phyloP scores from a whole-genome alignment of 139 green algal species.

The Haematococcus sp. region DNA sequence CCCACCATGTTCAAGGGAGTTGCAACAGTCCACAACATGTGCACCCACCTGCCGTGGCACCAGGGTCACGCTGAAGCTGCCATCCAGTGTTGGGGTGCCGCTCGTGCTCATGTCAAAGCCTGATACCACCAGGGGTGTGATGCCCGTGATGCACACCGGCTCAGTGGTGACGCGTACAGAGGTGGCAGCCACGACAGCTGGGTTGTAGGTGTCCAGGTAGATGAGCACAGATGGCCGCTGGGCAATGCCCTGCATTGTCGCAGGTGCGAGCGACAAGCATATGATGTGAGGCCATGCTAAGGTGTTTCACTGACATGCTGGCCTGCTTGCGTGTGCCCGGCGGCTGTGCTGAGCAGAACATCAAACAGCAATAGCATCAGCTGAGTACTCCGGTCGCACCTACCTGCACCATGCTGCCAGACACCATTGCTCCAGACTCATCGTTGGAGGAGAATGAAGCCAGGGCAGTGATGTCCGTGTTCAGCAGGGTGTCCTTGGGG shows the following conservation, averaged over 20 bases:
- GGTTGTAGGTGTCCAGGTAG: not conserved
- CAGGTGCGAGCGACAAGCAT: not conserved
- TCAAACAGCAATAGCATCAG: not conserved
- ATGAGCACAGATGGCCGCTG: not conserved
- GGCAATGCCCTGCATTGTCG: no score
- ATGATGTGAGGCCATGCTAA: no score
- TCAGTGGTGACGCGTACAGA: constrained; percentile 15
- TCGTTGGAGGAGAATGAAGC: constrained; percentile 15
- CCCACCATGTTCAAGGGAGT: no score
- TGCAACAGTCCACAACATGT: not conserved
- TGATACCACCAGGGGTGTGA: constrained; percentile 29
- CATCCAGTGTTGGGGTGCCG: not conserved
- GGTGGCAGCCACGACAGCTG: not conserved
- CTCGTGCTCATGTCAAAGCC: not conserved
- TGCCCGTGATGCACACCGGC: constrained; percentile 30
- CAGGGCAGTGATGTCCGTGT: constrained; percentile 31
- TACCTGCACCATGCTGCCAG: constrained; percentile 14
- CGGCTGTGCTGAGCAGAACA: no score
- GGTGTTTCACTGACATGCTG: no score
- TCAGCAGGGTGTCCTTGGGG: not conserved
- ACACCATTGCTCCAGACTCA: not conserved
- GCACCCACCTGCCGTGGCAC: not conserved
- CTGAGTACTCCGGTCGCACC: no score
- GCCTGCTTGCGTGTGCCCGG: no score
- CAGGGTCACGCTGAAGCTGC: not conserved